phyloP scores from a whole-genome alignment of 2,329 filamentous ascomycete genomes.

The Pseudogymnoascus sp. region DNA sequence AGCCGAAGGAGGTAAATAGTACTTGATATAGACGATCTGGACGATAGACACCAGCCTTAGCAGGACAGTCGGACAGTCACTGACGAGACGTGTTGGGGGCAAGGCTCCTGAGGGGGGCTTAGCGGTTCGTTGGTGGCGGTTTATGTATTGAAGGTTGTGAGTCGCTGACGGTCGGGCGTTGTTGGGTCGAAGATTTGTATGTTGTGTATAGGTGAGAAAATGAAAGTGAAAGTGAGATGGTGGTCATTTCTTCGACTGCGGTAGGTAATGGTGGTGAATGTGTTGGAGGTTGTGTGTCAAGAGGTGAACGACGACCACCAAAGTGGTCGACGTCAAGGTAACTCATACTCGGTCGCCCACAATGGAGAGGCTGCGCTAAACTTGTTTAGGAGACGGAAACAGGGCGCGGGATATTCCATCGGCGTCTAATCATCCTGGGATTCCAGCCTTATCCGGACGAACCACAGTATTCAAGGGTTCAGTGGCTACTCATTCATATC shows the following conservation, averaged over 20 bases:
- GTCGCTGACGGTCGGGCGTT: neutral
- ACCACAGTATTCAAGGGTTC: neutral
- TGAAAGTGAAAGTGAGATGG: conserved; percentile 6
- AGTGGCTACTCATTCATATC: neutral
- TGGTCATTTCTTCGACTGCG: conserved; percentile 8
- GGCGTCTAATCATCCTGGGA: conserved; percentile 6
- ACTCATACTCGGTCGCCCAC: neutral
- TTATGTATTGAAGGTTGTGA: conserved; percentile 5
- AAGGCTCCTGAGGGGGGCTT: conserved; percentile 10
- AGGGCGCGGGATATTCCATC: conserved; percentile 1
- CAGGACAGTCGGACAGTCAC: conserved; percentile 4
- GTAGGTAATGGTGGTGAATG: conserved; percentile 1
- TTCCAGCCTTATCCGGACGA: conserved; percentile 8
- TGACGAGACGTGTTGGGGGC: conserved; percentile 21
- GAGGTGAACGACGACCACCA: neutral
- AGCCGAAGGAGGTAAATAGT: conserved; percentile 21
- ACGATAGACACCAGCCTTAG: neutral
- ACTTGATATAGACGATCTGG: conserved; percentile 7
- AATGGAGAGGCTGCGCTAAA: conserved; percentile 6
- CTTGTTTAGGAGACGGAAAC: neutral
- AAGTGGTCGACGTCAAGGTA: conserved; percentile 8
- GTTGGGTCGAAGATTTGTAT: conserved; percentile 8
- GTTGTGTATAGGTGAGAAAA: conserved; percentile 9
- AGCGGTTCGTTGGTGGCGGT: conserved; percentile 6
- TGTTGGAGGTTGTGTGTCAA: neutral